Percentiles rank a stretch among this genome's conserved stretches.
Conservation (phyloP, 176 grass and related monocot genomes). For the Juncus effusus region DNA sequence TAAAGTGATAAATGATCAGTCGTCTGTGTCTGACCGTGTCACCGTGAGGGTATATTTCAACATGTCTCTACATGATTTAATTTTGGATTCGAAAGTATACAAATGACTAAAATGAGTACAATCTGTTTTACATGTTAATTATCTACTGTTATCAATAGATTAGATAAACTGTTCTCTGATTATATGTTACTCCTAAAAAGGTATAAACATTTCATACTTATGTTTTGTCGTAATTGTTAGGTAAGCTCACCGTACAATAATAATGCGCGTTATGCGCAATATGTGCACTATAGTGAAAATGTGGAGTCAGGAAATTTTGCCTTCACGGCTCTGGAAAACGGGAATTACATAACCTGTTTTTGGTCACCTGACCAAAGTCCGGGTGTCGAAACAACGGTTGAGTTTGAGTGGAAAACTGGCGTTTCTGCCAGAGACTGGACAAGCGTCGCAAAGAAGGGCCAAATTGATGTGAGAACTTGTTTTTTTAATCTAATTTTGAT, state of each 20-base stretch:
- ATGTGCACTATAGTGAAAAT: constrained; percentile 52
- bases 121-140: too few relatives aligned
- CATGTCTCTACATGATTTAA: background rate
- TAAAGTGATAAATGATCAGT: constrained; percentile 37
- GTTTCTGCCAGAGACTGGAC: constrained; percentile 50
- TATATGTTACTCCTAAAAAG: too few relatives aligned
- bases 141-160: too few relatives aligned
- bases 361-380: constrained; percentile 46
- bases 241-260: constrained; percentile 60
- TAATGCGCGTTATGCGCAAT: constrained; percentile 38
- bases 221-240: constrained; percentile 8
- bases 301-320: constrained; percentile 67
- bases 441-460: constrained; percentile 58
- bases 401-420: constrained; percentile 69
- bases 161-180: too few relatives aligned
- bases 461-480: constrained; percentile 46
- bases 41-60: constrained; percentile 34
- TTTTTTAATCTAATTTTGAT: background rate
- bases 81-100: background rate
- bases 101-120: too few relatives aligned
- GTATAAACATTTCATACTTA: too few relatives aligned
- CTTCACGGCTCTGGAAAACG: constrained; percentile 53
- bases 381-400: constrained; percentile 32
- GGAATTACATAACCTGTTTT: constrained; percentile 65
- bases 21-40: constrained; percentile 48